Percentiles rank a stretch among this genome's conserved stretches.
Evolutionary conservation across 2,329 filamentous ascomycete genomes (phyloP).

Genomic region (Aspergillus eucalypticola): DNA sequence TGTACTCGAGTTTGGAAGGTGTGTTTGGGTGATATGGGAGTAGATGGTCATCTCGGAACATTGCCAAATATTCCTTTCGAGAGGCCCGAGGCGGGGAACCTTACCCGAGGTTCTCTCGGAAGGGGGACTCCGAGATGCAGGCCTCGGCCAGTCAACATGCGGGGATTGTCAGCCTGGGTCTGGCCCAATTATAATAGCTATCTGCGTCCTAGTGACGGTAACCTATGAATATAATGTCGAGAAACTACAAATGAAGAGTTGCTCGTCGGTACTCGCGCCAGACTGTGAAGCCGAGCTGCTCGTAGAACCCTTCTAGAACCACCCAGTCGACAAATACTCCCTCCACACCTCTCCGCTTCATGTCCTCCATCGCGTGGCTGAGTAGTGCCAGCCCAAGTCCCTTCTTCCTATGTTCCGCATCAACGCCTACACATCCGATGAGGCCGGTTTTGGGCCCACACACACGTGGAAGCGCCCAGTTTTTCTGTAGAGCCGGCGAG

Average conservation of each 20-base stretch:
- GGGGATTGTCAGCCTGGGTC: background rate
- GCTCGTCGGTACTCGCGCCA: constrained; percentile 43
- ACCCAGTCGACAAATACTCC: constrained; percentile 50
- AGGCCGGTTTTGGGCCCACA: constrained; percentile 45
- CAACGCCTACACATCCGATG: constrained; percentile 49
- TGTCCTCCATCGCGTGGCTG: constrained; percentile 46
- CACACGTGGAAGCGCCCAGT: constrained; percentile 46
- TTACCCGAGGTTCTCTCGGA: background rate
- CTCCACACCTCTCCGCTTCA: constrained; percentile 44
- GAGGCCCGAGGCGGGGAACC: background rate
- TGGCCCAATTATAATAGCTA: background rate
- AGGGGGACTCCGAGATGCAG: background rate
- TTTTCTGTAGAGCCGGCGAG: constrained; percentile 29
- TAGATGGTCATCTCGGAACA: background rate
- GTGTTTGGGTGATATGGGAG: background rate
- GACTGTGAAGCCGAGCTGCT: constrained; percentile 44
- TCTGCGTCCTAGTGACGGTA: background rate
- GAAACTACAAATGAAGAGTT: constrained; percentile 3
- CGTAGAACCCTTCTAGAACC: constrained; percentile 47
- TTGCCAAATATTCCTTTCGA: background rate
- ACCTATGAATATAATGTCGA: background rate
- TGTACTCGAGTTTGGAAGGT: background rate
- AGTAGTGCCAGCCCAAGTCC: constrained; percentile 47
- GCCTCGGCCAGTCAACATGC: background rate
- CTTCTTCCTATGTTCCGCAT: constrained; percentile 37